Evolutionary conservation across 495 filamentous ascomycete genomes (phyloP).

Genomic region (Aspergillus homomorphus): DNA sequence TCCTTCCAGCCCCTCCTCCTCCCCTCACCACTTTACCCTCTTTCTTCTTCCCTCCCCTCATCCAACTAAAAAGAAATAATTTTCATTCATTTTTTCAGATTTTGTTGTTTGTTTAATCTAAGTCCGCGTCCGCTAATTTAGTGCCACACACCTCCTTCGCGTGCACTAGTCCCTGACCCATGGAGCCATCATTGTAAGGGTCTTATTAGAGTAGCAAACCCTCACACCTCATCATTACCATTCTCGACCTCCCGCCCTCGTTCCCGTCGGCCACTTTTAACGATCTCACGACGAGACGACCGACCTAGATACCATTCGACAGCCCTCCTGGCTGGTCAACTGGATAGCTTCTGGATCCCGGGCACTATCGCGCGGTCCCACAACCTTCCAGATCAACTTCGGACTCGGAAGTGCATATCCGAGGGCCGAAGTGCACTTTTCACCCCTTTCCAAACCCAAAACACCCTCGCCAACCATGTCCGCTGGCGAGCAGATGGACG

Average conservation of each 20-base stretch:
- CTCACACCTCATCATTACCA: background rate
- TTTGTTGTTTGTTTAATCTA: background rate
- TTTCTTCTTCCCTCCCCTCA: background rate
- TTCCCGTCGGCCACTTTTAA: conserved; percentile 7
- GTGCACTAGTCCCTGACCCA: conserved; percentile 11
- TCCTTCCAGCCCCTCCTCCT: background rate
- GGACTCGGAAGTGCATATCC: conserved; percentile 3
- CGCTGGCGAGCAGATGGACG: conserved; percentile 48
- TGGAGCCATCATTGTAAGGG: conserved; percentile 16
- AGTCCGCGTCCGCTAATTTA: background rate
- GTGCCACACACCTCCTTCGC: background rate
- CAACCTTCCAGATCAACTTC: background rate
- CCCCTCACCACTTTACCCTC: background rate
- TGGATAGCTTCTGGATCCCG: background rate
- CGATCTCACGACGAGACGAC: conserved; percentile 35
- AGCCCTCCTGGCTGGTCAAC: background rate
- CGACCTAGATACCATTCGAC: background rate
- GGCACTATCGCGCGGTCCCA: background rate
- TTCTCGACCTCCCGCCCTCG: background rate
- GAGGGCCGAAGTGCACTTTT: background rate
- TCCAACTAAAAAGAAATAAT: background rate
- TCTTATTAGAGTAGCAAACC: background rate
- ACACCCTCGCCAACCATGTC: conserved; percentile 11
- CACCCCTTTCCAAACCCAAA: background rate
- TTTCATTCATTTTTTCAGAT: background rate